Evolutionary conservation across 345 rosid genomes (phyloP).

Genomic region (Acer yangbiense): DNA sequence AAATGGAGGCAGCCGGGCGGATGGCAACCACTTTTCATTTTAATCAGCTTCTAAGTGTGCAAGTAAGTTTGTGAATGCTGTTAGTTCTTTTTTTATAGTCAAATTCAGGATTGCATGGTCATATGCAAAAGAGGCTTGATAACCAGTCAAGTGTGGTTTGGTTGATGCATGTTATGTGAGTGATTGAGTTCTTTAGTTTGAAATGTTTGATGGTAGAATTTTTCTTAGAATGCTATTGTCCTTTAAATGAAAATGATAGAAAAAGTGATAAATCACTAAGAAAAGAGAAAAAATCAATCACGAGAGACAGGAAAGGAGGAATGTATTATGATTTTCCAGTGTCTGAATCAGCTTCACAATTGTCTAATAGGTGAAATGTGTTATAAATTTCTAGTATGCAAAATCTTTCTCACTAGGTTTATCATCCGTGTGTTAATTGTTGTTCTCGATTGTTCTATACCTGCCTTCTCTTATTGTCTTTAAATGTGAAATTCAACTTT

Average conservation of each 20-base stretch:
- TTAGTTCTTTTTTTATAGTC: neutral
- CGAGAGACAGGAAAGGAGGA: neutral
- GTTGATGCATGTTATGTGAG: constrained; percentile 11
- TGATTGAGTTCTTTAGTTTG: neutral
- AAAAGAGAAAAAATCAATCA: constrained; percentile 8
- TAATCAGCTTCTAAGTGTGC: constrained; percentile 94
- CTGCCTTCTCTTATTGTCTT: neutral
- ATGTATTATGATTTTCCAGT: neutral
- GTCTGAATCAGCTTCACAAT: neutral
- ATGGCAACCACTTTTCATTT: constrained; percentile 95
- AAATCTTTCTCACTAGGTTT: neutral
- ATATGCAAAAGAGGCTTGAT: neutral
- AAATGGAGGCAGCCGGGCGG: constrained; percentile 97
- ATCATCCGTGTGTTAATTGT: neutral
- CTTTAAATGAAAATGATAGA: neutral
- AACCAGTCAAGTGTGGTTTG: neutral
- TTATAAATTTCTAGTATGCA: neutral
- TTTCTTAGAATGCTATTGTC: neutral
- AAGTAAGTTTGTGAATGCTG: constrained; percentile 49
- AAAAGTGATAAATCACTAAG: neutral
- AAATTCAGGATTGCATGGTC: neutral
- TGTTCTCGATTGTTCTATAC: neutral
- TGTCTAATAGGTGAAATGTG: neutral
- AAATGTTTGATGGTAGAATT: neutral
- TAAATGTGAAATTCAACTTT: neutral